Conservation (phyloP, 1,284 basidiomycete genomes). For the Naganishia cerealis region DNA sequence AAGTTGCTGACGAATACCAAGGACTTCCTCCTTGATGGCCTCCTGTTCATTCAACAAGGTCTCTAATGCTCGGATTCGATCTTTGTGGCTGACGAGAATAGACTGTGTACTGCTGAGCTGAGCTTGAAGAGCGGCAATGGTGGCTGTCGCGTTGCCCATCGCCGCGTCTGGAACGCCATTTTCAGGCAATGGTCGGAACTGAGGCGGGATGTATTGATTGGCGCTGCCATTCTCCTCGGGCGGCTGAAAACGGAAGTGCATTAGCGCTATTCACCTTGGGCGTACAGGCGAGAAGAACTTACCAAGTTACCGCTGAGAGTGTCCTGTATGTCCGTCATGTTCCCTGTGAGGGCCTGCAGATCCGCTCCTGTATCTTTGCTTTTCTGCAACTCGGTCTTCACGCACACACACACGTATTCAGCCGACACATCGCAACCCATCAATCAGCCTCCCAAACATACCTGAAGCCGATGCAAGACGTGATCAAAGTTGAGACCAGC, state of each 20-base stretch:
- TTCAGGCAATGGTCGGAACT: constrained; percentile 41
- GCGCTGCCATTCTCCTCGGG: constrained; percentile 57
- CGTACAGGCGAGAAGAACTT: constrained; percentile 54
- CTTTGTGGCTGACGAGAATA: constrained; percentile 74
- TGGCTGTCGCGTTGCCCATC: constrained; percentile 40
- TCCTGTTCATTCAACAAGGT: constrained; percentile 79
- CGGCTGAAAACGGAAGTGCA: constrained; percentile 43
- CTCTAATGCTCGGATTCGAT: constrained; percentile 81
- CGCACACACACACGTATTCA: constrained; percentile 42
- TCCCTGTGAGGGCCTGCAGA: constrained; percentile 72
- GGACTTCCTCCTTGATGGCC: constrained; percentile 75
- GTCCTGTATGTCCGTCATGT: constrained; percentile 88
- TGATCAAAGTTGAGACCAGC: constrained; percentile 57
- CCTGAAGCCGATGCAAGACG: constrained; percentile 56
- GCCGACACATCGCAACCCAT: background rate
- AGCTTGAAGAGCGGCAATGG: constrained; percentile 69
- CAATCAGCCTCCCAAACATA: constrained; percentile 35
- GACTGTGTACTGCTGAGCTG: constrained; percentile 84
- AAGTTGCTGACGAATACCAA: constrained; percentile 68
- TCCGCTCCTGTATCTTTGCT: constrained; percentile 91
- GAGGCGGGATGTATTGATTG: constrained; percentile 47
- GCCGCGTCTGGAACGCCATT: constrained; percentile 33
- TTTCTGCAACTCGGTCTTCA: constrained; percentile 84
- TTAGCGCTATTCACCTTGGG: constrained; percentile 62
- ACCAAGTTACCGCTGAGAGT: constrained; percentile 81